phyloP scores from a whole-genome alignment of 179 eudicot species.

The Vitellaria paradoxa region DNA sequence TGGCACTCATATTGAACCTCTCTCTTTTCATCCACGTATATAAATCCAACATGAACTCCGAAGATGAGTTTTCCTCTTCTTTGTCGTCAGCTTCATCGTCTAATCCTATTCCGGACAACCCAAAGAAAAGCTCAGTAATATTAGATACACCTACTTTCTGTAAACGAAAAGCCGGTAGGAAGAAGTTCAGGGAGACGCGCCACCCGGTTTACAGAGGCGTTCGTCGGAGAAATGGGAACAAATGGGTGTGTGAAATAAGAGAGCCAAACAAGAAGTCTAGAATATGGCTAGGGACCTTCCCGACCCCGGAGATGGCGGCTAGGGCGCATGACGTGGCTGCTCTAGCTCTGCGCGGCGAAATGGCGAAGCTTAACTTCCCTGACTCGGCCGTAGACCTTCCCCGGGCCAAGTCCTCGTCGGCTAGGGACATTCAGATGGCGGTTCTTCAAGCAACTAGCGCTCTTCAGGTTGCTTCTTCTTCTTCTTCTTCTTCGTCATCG shows the following conservation, averaged over 20 bases:
- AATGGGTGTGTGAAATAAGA: slow-evolving; percentile 51
- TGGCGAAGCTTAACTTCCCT: slow-evolving; percentile 36
- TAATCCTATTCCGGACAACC: neutral
- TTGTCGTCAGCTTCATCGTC: slow-evolving; percentile 1
- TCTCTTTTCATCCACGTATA: too few relatives aligned
- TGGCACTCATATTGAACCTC: too few relatives aligned
- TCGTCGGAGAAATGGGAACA: slow-evolving; percentile 31
- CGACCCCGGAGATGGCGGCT: slow-evolving; percentile 48
- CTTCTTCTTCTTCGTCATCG: neutral
- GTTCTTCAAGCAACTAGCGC: slow-evolving; percentile 43
- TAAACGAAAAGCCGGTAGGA: slow-evolving; percentile 45
- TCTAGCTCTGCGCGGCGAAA: slow-evolving; percentile 30
- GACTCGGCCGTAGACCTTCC: slow-evolving; percentile 44
- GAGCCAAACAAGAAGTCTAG: slow-evolving; percentile 46
- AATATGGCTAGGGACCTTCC: slow-evolving; percentile 48
- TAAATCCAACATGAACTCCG: neutral
- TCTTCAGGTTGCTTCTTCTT: neutral
- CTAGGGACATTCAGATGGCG: slow-evolving; percentile 50
- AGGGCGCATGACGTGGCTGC: slow-evolving; percentile 52
- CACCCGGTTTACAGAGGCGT: slow-evolving; percentile 48
- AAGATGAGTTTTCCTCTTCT: slow-evolving; percentile 1
- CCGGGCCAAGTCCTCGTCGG: slow-evolving; percentile 44
- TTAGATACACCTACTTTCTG: slow-evolving; percentile 23
- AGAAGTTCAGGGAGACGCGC: slow-evolving; percentile 50
- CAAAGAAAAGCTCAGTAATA: neutral